phyloP scores from a whole-genome alignment of 2,329 filamentous ascomycete genomes.

The Alternaria infectoria region DNA sequence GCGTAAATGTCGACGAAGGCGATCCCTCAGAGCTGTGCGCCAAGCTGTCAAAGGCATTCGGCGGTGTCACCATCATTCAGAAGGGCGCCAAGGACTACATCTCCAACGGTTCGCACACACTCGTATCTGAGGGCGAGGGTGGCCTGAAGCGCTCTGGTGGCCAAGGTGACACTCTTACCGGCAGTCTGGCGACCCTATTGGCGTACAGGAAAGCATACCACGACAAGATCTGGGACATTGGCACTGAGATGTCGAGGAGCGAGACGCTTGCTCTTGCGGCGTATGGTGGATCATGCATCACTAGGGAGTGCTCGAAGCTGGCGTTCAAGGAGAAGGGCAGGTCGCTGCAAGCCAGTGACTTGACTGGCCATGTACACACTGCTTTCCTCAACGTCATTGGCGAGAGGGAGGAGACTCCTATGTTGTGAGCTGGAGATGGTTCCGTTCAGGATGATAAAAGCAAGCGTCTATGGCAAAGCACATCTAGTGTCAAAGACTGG shows the following conservation, averaged over 20 bases:
- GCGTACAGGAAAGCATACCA: constrained; percentile 89
- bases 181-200: constrained; percentile 84
- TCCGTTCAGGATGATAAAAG: not conserved
- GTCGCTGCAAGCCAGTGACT: constrained; percentile 87
- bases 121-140: constrained; percentile 77
- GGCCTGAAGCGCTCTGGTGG: constrained; percentile 90
- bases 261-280: constrained; percentile 76
- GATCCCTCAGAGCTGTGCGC: constrained; percentile 65
- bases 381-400: constrained; percentile 84
- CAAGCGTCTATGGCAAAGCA: not conserved
- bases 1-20: constrained; percentile 64
- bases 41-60: constrained; percentile 76
- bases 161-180: constrained; percentile 94
- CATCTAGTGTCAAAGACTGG: not conserved
- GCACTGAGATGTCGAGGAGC: constrained; percentile 59
- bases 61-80: constrained; percentile 88
- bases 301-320: constrained; percentile 85
- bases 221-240: constrained; percentile 76
- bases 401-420: constrained; percentile 55
- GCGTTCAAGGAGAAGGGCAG: constrained; percentile 87
- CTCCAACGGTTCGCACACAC: constrained; percentile 77
- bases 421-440: constrained; percentile 18
- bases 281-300: constrained; percentile 86
- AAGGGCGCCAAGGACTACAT: constrained; percentile 87
- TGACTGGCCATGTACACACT: constrained; percentile 86